Evolutionary conservation across 1,139 yeast species (phyloP).

Genomic region (Candida sojae): DNA sequence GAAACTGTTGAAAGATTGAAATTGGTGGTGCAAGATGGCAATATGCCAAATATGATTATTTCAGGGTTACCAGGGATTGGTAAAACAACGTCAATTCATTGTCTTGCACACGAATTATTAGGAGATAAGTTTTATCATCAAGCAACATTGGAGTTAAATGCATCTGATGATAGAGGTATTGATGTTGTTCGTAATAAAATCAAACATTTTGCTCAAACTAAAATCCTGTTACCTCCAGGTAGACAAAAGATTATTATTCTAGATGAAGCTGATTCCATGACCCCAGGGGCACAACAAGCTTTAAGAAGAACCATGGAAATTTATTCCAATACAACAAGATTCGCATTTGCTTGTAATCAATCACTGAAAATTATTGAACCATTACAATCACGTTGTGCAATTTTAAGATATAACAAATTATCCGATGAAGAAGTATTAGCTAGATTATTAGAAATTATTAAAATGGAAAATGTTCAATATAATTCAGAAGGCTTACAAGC

Average conservation of each 20-base stretch:
- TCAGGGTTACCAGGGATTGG: constrained; percentile 97
- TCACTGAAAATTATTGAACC: constrained; percentile 95
- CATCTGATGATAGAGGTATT: constrained; percentile 53
- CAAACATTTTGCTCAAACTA: constrained; percentile 70
- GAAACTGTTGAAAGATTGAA: constrained; percentile 86
- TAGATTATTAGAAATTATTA: constrained; percentile 71
- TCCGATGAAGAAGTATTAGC: constrained; percentile 83
- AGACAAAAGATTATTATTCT: constrained; percentile 78
- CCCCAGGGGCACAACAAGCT: constrained; percentile 98
- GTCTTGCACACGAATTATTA: constrained; percentile 81
- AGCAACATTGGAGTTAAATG: constrained; percentile 81
- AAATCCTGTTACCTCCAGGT: constrained; percentile 56
- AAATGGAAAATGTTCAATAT: constrained; percentile 71
- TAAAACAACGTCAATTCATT: constrained; percentile 89
- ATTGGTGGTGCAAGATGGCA: constrained; percentile 87
- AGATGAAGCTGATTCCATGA: constrained; percentile 98
- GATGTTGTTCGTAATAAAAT: constrained; percentile 51
- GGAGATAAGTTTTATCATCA: constrained; percentile 69
- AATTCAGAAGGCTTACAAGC: constrained; percentile 94
- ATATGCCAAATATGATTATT: constrained; percentile 94
- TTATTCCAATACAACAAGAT: constrained; percentile 89
- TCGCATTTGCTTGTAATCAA: constrained; percentile 97
- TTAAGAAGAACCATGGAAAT: constrained; percentile 96
- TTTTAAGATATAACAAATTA: constrained; percentile 78
- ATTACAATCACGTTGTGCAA: constrained; percentile 94